Percentiles rank a stretch among this genome's conserved stretches.
Conservation (phyloP, 2,329 filamentous ascomycete species). For the Leptoxyphium fumago region DNA sequence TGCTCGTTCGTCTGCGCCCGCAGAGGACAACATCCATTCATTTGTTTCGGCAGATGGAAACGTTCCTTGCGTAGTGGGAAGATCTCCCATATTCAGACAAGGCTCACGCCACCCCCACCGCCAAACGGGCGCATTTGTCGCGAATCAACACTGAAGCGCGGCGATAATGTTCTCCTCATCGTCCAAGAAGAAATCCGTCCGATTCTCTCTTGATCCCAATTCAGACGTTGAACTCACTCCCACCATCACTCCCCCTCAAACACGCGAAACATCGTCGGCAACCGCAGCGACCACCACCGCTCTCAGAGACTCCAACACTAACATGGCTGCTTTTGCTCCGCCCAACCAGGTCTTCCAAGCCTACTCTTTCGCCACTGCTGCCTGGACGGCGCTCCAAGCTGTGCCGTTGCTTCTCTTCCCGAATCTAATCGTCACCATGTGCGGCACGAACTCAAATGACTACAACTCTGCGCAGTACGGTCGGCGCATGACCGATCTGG, state of each 20-base stretch:
- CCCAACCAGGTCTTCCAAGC: conserved; percentile 25
- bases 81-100: too few species aligned
- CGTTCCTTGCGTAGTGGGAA: too few species aligned
- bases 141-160: too few species aligned
- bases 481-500: conserved; percentile 43
- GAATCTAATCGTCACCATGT: conserved; percentile 44
- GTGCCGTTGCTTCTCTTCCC: conserved; percentile 45
- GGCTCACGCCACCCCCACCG: too few species aligned
- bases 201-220: neutral
- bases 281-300: neutral
- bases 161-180: neutral
- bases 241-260: neutral
- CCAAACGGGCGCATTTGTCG: too few species aligned
- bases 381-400: conserved; percentile 29
- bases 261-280: too few species aligned
- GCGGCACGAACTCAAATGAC: conserved; percentile 34
- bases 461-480: conserved; percentile 18
- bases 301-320: neutral
- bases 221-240: neutral
- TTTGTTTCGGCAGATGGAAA: too few species aligned
- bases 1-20: too few species aligned
- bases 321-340: neutral
- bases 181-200: neutral
- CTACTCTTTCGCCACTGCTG: conserved; percentile 30
- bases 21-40: too few species aligned